Evolutionary conservation across 1,284 basidiomycete genomes (phyloP).

Genomic region (Coniferiporia weirii): DNA sequence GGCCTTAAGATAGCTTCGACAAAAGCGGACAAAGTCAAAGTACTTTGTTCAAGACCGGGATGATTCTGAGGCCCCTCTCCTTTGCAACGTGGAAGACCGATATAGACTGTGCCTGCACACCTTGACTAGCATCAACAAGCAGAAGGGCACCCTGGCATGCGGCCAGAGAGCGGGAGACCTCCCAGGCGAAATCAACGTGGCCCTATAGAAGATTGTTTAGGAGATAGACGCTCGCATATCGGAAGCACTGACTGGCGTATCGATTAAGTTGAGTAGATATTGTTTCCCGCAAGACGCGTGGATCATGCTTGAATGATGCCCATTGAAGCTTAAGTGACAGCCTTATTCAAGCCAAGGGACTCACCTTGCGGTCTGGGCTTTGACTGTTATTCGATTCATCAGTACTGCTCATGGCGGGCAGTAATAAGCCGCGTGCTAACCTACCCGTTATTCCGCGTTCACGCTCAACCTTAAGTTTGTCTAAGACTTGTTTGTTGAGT

Average conservation of each 20-base stretch:
- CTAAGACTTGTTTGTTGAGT: slow-evolving; percentile 84
- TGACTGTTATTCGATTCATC: slow-evolving; percentile 43
- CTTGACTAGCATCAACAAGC: slow-evolving; percentile 93
- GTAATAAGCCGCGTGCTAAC: slow-evolving; percentile 20
- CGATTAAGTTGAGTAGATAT: slow-evolving; percentile 91
- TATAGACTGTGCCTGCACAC: slow-evolving; percentile 96
- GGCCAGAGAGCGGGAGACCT: slow-evolving; percentile 88
- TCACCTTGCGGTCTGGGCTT: slow-evolving; percentile 87
- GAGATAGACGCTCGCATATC: not conserved
- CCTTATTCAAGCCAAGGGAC: slow-evolving; percentile 2
- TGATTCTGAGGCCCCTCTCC: slow-evolving; percentile 78
- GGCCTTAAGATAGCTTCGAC: not conserved
- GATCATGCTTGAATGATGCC: slow-evolving; percentile 60
- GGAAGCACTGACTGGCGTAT: slow-evolving; percentile 72
- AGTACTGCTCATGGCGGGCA: not conserved
- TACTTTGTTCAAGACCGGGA: slow-evolving; percentile 95
- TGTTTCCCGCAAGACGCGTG: slow-evolving; percentile 47
- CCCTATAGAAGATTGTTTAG: slow-evolving; percentile 45
- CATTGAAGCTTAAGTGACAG: slow-evolving; percentile 14
- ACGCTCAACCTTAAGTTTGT: slow-evolving; percentile 94
- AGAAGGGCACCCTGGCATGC: slow-evolving; percentile 93
- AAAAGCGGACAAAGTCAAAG: not conserved
- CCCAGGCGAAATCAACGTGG: slow-evolving; percentile 96
- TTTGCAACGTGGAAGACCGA: slow-evolving; percentile 90
- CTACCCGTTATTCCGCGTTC: slow-evolving; percentile 91